Evolutionary conservation across 1,284 basidiomycete genomes (phyloP), one percentile per base, ranked within the genome.

Genomic region (Schizophyllum commune): DNA sequence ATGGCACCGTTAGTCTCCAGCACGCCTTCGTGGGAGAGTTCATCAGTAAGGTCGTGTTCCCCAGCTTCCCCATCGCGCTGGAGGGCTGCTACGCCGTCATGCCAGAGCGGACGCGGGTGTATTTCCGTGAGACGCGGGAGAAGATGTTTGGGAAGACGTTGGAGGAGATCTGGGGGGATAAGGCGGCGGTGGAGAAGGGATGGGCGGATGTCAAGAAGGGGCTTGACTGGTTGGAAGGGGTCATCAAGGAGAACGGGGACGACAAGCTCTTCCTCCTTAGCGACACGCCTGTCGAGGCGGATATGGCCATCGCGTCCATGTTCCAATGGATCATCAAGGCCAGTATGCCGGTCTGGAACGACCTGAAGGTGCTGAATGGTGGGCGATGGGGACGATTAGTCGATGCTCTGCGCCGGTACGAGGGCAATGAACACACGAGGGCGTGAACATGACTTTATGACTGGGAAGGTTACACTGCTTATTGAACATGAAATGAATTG

Each of bases 51-150:
- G 52, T 20, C 20, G 39, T 47, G 39, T 13, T 11, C 39, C 39
- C 39, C 39, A 17, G 39, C 39, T 47, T 47, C 17, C 60, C 51
- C 11, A 62, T 33, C 52, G 47, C 8, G 13, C 34, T 61, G 21
- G 64, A 62, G 32, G 54, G 39, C 1, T 53, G 59, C 56, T 47
- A 20, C 17, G 55, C 20, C 7, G 17, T 52, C 7, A 64, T 74
- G 58, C 71, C 68, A 61, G 69, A 69, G 52, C 52, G 51, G 20
- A 73, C 72, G 65, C 61, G 58, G 61, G 69, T 58, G 58, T 77
- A 75, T 64, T 77, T 72, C 65, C 65, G 72, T 8, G 15, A 56
- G 21, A 73, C 73, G 22, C 69, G 75, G 15, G 71, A 73, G 65
- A 60, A 21, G 55, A 4, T 9, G 19, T 68, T 64, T 15, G 72